These are phyloP conservation scores for Xylariales sp. DNA, from an alignment of 2,329 filamentous ascomycete genomes.

Conservation along the genomic window DNA sequence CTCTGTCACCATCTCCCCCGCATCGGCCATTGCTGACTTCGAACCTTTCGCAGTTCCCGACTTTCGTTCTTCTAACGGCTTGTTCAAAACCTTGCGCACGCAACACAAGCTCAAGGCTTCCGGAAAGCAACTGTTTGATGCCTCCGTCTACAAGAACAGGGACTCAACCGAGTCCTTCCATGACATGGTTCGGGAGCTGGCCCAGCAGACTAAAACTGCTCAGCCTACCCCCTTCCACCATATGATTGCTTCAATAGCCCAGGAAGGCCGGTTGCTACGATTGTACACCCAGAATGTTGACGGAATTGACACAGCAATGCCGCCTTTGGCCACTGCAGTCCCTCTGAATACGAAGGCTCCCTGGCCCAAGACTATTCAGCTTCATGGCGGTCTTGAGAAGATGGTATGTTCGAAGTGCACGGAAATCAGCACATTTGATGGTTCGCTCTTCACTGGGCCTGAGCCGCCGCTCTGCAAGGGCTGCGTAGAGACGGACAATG, in stretches of 20 bases:
- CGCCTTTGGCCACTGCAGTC: constrained; percentile 73
- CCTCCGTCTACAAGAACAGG: constrained; percentile 93
- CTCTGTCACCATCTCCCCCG: too few relatives aligned
- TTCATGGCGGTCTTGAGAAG: constrained; percentile 89
- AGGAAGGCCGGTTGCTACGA: constrained; percentile 81
- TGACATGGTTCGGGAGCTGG: constrained; percentile 89
- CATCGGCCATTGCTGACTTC: background rate
- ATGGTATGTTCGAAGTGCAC: constrained; percentile 97
- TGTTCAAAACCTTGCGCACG: constrained; percentile 80
- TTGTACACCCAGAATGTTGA: constrained; percentile 98
- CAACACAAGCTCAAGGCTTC: constrained; percentile 91
- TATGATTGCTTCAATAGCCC: constrained; percentile 81
- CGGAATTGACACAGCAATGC: constrained; percentile 81
- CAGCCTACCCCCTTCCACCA: constrained; percentile 88
- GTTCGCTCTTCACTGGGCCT: constrained; percentile 76
- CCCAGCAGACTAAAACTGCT: constrained; percentile 71
- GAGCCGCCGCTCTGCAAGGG: constrained; percentile 73
- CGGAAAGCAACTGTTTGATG: constrained; percentile 94
- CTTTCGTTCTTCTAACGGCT: constrained; percentile 85
- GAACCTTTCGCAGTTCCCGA: constrained; percentile 70
- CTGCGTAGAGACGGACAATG: constrained; percentile 70
- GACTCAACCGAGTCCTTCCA: constrained; percentile 87
- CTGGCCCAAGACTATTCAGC: constrained; percentile 89
- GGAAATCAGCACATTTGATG: constrained; percentile 70
- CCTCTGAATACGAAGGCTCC: constrained; percentile 80